Conservation (phyloP, 2,329 filamentous ascomycete genomes). For the Calonectria pteridis region DNA sequence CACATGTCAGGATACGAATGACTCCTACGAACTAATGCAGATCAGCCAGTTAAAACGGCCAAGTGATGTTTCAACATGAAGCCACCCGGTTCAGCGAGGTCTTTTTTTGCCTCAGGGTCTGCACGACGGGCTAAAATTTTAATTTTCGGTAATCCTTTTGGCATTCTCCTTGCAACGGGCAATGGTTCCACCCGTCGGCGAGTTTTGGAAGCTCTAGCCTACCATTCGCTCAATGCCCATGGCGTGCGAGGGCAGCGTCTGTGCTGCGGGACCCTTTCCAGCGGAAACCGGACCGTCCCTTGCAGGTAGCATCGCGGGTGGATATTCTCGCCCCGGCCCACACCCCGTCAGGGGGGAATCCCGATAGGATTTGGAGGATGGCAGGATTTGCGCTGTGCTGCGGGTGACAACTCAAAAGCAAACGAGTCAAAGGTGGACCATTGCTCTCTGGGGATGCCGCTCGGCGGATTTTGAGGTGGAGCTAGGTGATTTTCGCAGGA, state of each 20-base stretch:
- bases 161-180: not conserved
- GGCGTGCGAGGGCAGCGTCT: not conserved
- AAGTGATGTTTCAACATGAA: not conserved
- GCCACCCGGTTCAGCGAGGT: not conserved
- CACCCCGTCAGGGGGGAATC: not conserved
- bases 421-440: not conserved
- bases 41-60: not conserved
- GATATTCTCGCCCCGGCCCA: not conserved
- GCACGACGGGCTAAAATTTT: not conserved
- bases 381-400: not conserved
- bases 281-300: not conserved
- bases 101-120: not conserved
- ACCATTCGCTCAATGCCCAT: not conserved
- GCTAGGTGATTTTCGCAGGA: not conserved
- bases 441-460: not conserved
- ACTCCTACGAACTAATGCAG: not conserved
- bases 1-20: not conserved
- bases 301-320: not conserved
- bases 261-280: not conserved
- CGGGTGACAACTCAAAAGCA: not conserved
- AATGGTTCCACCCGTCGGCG: not conserved
- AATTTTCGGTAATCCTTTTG: not conserved
- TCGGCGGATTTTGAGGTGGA: not conserved
- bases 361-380: constrained; percentile 9
- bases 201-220: not conserved